Evolutionary conservation across 257 asterid species (phyloP).

Genomic region (Solanum clarkiae): DNA sequence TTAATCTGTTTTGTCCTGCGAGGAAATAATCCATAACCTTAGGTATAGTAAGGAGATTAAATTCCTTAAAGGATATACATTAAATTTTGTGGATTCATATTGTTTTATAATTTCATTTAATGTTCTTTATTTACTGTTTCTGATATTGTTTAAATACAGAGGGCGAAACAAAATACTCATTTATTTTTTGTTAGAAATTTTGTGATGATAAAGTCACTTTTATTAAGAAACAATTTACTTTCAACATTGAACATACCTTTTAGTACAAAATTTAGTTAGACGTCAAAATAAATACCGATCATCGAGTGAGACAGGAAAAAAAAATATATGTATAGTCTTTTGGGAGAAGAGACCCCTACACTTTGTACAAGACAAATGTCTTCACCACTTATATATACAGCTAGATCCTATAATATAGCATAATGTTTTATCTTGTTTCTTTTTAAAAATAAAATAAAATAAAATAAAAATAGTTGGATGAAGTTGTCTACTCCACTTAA

Average conservation of each 20-base stretch:
- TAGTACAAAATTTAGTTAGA: not conserved
- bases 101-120: no score
- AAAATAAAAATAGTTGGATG: not conserved
- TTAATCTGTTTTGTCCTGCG: no score
- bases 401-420: not conserved
- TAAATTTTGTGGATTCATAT: no score
- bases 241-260: not conserved
- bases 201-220: no score
- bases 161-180: no score
- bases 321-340: not conserved
- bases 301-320: not conserved
- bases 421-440: not conserved
- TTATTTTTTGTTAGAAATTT: not conserved
- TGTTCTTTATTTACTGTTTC: no score
- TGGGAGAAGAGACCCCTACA: not conserved
- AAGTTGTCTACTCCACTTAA: not conserved
- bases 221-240: not conserved
- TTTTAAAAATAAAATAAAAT: no score
- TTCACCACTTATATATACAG: not conserved
- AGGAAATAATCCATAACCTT: no score
- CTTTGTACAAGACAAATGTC: not conserved
- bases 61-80: no score
- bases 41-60: no score
- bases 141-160: no score
- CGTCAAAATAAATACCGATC: not conserved